Conservation (phyloP, 306 rosid species). For the Erythrophleum fordii region DNA sequence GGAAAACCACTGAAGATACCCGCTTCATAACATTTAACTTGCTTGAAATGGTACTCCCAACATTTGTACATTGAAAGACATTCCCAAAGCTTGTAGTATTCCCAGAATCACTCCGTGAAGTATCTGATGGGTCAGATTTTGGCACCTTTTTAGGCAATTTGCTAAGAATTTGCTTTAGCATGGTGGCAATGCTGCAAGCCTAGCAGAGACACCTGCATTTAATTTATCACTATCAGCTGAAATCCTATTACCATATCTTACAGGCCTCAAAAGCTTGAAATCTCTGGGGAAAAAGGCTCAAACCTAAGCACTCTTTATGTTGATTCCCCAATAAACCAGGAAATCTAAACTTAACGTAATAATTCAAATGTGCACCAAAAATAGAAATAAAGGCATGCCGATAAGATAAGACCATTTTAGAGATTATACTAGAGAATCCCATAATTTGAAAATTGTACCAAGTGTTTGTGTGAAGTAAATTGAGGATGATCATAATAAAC, state of each 20-base stretch:
- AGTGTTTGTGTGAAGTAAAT: background rate
- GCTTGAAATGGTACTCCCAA: constrained; percentile 91
- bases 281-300: background rate
- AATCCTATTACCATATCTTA: constrained; percentile 20
- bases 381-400: constrained; percentile 17
- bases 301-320: background rate
- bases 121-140: constrained; percentile 70
- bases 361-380: background rate
- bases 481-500: constrained; percentile 7
- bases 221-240: constrained; percentile 33
- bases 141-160: constrained; percentile 84
- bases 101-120: constrained; percentile 68
- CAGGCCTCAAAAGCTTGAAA: constrained; percentile 9
- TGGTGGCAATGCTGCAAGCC: constrained; percentile 52
- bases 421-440: constrained; percentile 1
- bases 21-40: constrained; percentile 92
- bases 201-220: constrained; percentile 44
- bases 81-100: constrained; percentile 63
- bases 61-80: constrained; percentile 94
- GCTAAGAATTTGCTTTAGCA: constrained; percentile 94
- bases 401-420: background rate
- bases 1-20: constrained; percentile 96
- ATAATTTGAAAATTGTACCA: background rate
- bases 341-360: constrained; percentile 25
- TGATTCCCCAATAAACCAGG: constrained; percentile 15